Conservation (phyloP, 2,329 filamentous ascomycete species). For the Neofusicoccum sp. region DNA sequence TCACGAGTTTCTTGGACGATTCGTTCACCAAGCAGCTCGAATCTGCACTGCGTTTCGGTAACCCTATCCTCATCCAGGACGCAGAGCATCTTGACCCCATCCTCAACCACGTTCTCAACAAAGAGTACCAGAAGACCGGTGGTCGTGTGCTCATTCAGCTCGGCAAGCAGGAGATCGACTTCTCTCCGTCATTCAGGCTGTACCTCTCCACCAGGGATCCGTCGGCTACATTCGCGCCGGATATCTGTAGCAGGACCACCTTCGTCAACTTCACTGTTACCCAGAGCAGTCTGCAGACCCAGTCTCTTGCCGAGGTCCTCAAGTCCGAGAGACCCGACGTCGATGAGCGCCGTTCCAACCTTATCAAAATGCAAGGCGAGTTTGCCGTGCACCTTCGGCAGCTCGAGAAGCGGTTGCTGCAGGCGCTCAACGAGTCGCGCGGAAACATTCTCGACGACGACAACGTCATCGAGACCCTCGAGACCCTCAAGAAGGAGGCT, state of each 20-base stretch:
- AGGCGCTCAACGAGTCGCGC: constrained; percentile 93
- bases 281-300: constrained; percentile 96
- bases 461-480: constrained; percentile 94
- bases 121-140: constrained; percentile 98
- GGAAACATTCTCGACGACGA: constrained; percentile 98
- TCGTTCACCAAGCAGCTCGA: constrained; percentile 98
- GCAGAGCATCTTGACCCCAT: constrained; percentile 96
- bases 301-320: constrained; percentile 94
- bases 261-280: constrained; percentile 99
- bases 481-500: constrained; percentile 96
- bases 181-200: constrained; percentile 92
- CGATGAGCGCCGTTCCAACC: constrained; percentile 90
- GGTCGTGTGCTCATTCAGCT: constrained; percentile 97
- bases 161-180: constrained; percentile 98
- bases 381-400: constrained; percentile 98
- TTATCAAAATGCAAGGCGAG: constrained; percentile 98
- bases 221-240: constrained; percentile 90
- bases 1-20: constrained; percentile 97
- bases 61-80: constrained; percentile 97
- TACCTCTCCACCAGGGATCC: constrained; percentile 95
- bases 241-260: constrained; percentile 96
- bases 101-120: constrained; percentile 97
- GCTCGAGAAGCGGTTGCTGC: constrained; percentile 88
- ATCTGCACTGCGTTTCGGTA: constrained; percentile 94
- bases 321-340: constrained; percentile 97